Evolutionary conservation across 345 rosid species (phyloP).

Genomic region (Populus euphratica): DNA sequence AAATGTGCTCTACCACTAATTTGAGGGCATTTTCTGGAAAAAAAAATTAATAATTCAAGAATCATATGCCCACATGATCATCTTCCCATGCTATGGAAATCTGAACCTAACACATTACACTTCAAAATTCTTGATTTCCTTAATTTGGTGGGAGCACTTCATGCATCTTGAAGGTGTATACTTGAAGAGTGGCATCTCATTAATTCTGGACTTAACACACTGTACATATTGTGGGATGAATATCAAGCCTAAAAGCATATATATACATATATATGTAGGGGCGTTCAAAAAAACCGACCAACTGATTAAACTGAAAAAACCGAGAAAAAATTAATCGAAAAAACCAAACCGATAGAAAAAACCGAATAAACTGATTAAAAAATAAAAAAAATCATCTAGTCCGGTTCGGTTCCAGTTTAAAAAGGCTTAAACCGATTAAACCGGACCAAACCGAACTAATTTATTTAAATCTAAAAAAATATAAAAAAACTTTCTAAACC

Average conservation of each 20-base stretch:
- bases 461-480: no score
- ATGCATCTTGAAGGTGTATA: not conserved
- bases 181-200: constrained; percentile 28
- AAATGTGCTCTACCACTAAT: not conserved
- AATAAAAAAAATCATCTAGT: no score
- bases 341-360: no score
- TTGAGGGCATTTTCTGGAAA: not conserved
- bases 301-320: no score
- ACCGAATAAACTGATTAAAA: no score
- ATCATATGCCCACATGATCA: constrained; percentile 30
- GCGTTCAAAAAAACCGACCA: no score
- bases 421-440: no score
- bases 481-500: no score
- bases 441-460: no score
- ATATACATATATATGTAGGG: not conserved
- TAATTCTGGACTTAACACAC: constrained; percentile 8
- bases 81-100: constrained; percentile 18
- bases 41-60: constrained; percentile 6
- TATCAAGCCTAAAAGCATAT: not conserved
- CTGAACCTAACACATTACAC: constrained; percentile 11
- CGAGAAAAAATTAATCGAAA: no score
- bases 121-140: not conserved
- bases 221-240: not conserved
- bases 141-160: not conserved
- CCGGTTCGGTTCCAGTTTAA: no score